Evolutionary conservation across 805 yeast genomes (phyloP).

Genomic region (Cyberlindnera petersonii): DNA sequence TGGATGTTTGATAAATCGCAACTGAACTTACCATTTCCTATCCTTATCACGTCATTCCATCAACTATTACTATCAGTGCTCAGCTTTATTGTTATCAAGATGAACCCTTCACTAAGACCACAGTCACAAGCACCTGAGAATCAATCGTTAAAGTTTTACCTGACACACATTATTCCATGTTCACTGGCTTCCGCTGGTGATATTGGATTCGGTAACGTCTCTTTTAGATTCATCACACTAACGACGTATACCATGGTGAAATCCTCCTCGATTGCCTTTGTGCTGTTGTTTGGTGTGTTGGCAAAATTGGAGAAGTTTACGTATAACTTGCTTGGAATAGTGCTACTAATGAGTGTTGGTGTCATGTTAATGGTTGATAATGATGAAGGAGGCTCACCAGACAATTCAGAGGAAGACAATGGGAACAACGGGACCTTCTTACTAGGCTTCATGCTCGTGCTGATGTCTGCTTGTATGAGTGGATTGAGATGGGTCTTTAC

Average conservation of each 20-base stretch:
- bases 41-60: slow-evolving; percentile 80
- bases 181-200: slow-evolving; percentile 88
- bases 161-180: slow-evolving; percentile 71
- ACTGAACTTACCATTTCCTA: slow-evolving; percentile 76
- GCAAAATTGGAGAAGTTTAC: slow-evolving; percentile 75
- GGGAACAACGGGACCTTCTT: slow-evolving; percentile 22
- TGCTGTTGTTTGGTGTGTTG: slow-evolving; percentile 78
- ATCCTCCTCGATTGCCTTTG: slow-evolving; percentile 84
- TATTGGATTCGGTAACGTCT: slow-evolving; percentile 86
- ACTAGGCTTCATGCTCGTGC: slow-evolving; percentile 69
- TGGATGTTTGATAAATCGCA: slow-evolving; percentile 90
- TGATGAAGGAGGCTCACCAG: slow-evolving; percentile 21
- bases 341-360: slow-evolving; percentile 74
- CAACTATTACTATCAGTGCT: slow-evolving; percentile 65
- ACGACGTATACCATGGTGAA: slow-evolving; percentile 91
- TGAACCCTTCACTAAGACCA: slow-evolving; percentile 18
- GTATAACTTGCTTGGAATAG: slow-evolving; percentile 64
- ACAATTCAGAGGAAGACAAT: slow-evolving; percentile 24
- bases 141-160: slow-evolving; percentile 30
- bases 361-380: slow-evolving; percentile 83
- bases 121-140: slow-evolving; percentile 4
- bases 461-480: slow-evolving; percentile 73
- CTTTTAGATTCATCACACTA: slow-evolving; percentile 73
- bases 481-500: slow-evolving; percentile 96
- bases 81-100: slow-evolving; percentile 28